Evolutionary conservation across 1,284 basidiomycete species (phyloP), one percentile per base, ranked within the genome.

Genomic region (Apiotrichum sp.): DNA sequence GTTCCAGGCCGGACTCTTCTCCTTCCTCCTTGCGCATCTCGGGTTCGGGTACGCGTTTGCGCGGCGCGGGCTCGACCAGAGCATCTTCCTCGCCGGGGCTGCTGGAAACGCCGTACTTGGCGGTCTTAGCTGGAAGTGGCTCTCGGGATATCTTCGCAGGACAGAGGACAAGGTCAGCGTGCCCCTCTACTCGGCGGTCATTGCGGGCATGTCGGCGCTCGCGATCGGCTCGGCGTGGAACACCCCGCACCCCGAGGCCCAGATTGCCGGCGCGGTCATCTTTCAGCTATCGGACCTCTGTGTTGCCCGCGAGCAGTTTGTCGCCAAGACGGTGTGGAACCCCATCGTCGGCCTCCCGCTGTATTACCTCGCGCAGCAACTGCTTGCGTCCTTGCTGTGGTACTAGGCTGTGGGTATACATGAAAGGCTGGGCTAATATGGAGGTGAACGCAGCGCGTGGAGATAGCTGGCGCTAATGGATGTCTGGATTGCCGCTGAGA

Each of bases 21-120:
- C 56, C 9, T 62, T 62, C 52, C 54, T 62, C 47, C 52, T 62
- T 50, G 60, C 47, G 11, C 61, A 58, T 46, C 29, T 59, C 16
- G 61, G 52, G 6, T 62, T 54, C 52, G 57, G 34, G 14, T 31
- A 50, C 14, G 50, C 53, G 14, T 62, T 59, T 34, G 35, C 35
- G 34, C 41, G 43, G 14, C 43, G 53, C 8, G 61, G 52, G 9
- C 29, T 46, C 6, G 42, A 40, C 40, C 42, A 45, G 14, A 22
- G 42, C 6, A 9, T 16, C 16, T 16, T 38, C 5, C 41, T 52
- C 2, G 40, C 33, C 2, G 53, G 53, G 0, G 48, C 42, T 1
- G 56, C 35, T 0, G 54, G 38, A 4, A 35, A 50, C 11, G 40
- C 49, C 0, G 33, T 33, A 6, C 9, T 39, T 32, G 50, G 36